A percentile compares a stretch with the other conserved stretches of the same genome.
These are phyloP conservation scores for Stemphylium vesicarium DNA, from an alignment of 2,329 filamentous ascomycete species.

Conservation along the genomic window DNA sequence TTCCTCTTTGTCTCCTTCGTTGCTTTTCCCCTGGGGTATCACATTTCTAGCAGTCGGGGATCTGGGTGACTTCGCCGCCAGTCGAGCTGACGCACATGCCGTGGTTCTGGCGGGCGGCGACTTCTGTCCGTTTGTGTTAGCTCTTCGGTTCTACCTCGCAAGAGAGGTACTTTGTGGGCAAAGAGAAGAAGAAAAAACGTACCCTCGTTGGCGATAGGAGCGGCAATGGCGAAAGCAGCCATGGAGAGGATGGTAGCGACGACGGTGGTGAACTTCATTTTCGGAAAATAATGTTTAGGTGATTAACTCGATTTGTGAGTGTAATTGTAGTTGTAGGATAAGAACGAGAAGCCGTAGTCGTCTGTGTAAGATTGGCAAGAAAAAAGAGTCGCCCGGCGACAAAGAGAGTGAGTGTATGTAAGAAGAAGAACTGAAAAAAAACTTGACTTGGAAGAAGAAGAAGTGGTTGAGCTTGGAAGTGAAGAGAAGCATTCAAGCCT, in stretches of 20 bases:
- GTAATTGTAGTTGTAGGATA: slow-evolving; percentile 7
- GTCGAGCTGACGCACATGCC: slow-evolving; percentile 42
- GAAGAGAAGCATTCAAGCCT: slow-evolving; percentile 3
- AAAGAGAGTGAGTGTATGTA: slow-evolving; percentile 35
- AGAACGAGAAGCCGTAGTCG: background rate
- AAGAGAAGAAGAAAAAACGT: slow-evolving; percentile 7
- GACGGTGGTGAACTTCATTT: slow-evolving; percentile 47
- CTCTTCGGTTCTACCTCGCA: background rate
- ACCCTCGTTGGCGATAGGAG: slow-evolving; percentile 38
- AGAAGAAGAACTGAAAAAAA: slow-evolving; percentile 5
- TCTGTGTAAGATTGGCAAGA: background rate
- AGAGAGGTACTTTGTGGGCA: background rate
- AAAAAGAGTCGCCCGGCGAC: slow-evolving; percentile 43
- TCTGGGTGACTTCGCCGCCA: slow-evolving; percentile 3
- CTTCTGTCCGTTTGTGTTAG: slow-evolving; percentile 27
- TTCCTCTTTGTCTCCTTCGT: too few relatives aligned
- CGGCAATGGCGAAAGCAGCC: slow-evolving; percentile 42
- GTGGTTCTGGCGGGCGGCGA: slow-evolving; percentile 43
- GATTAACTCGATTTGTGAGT: slow-evolving; percentile 2
- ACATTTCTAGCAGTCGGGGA: slow-evolving; percentile 9
- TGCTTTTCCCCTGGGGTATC: background rate
- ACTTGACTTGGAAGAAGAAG: background rate
- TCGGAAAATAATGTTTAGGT: slow-evolving; percentile 17
- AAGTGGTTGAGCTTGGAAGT: too few relatives aligned
- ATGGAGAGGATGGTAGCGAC: slow-evolving; percentile 44